Evolutionary conservation across 768 basidiomycete species (phyloP), one percentile per base, ranked within the genome.

Genomic region (Mycena leptocephala): DNA sequence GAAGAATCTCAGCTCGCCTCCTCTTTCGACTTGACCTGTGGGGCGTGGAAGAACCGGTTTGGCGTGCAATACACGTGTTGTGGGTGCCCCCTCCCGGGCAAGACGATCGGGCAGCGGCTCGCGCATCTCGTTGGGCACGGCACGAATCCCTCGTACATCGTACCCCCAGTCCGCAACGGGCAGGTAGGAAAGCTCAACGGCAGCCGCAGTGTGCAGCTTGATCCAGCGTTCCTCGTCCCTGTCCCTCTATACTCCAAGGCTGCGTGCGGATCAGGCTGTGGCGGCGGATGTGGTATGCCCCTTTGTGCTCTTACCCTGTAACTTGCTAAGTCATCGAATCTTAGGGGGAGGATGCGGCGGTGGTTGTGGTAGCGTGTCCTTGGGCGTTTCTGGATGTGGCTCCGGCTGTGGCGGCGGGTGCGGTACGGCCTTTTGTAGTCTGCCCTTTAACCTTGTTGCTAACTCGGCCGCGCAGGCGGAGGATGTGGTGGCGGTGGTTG

Each of bases 21-120:
- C 2, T 80, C 87, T 24, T 89, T 92, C 74, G 92, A 92, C 48
- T 59, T 85, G 22, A 92, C 90, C 1, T 89, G 88, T 56, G 86
- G 86, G 16, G 87, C 86, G 4, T 92, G 91, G 91, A 33, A 71
- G 85, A 75, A 84, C 22, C 90, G 91, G 13, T 93, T 90, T 79
- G 85, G 86, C 56, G 82, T 89, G 10, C 83, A 87, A 2, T 94
- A 94, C 82, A 89, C 85, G 64, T 87, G 90, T 74, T 94, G 93
- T 74, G 93, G 93, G 3, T 93, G 93, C 79, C 87, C 90, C 0
- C 80, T 86, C 9, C 88, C 89, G 0, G 89, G 88, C 7, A 86
- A 87, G 43, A 87, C 84, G 13, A 84, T 90, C 8, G 84, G 86
- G 3, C 85, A 89, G 78, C 86, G 84, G 53, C 82, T 92, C 37